Evolutionary conservation across 1,284 basidiomycete genomes (phyloP), one percentile per base, ranked within the genome.

Genomic region (Fistulinella cinereoalba): DNA sequence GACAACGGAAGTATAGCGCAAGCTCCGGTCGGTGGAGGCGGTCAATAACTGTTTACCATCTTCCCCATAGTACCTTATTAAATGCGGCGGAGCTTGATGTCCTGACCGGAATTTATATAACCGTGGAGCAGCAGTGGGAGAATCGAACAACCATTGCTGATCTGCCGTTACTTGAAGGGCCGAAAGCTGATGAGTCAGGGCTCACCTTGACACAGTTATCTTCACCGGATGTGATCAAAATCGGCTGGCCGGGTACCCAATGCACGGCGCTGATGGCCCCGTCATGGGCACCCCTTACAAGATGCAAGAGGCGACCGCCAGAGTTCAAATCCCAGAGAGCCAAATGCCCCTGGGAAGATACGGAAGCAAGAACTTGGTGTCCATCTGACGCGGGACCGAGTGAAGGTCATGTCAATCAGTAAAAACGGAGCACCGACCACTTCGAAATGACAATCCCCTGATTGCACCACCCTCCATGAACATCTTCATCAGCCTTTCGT

Each of bases 91-190:
- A 1, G 85, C 77, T 56, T 90, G 87, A 61, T 99, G 97, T 19
- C 97, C 97, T 1, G 91, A 88, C 38, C 97, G 81, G 62, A 83
- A 88, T 72, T 98, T 98, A 37, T 98, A 79, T 12, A 99, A 71
- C 34, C 92, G 79, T 3, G 96, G 94, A 11, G 90, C 76, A 1
- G 88, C 75, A 0, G 88, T 88, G 0, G 92, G 90, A 0, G 92
- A 88, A 64, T 99, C 97, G 57, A 97, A 97, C 38, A 97, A 71
- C 96, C 97, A 99, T 91, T 99, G 94, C 92, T 95, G 57, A 13
- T 42, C 41, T 25, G 54, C 12, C 23, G 23, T 66, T 41, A 47
- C 32, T 33, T 43, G 25, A 43, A 24, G 41, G 41, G 18, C 23
- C 41, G 12, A 7, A 32, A 49, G 24, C 28, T 4, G 15, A 39